phyloP scores from a whole-genome alignment of 441 rosid genomes.

The Adansonia madagascariensis region DNA sequence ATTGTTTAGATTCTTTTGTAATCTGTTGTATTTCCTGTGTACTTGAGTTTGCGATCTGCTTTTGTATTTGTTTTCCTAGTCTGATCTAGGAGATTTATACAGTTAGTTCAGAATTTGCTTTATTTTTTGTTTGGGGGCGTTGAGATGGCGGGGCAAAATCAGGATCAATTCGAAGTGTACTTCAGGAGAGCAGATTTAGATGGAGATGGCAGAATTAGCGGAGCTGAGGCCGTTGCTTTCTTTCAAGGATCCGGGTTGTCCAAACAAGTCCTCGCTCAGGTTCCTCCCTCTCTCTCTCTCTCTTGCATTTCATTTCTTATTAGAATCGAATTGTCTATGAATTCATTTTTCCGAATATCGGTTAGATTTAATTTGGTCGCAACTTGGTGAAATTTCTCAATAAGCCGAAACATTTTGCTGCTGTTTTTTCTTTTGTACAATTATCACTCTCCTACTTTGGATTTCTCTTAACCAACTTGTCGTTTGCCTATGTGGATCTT shows the following conservation, averaged over 20 bases:
- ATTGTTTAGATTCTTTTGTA: neutral
- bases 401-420: neutral
- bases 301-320: constrained; percentile 13
- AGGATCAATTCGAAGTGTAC: constrained; percentile 86
- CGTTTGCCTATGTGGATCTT: neutral
- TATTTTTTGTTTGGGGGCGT: neutral
- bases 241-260: constrained; percentile 90
- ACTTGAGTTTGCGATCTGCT: constrained; percentile 23
- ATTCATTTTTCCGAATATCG: neutral
- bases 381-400: neutral
- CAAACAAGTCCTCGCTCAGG: constrained; percentile 93
- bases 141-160: constrained; percentile 58
- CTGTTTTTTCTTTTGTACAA: neutral
- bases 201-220: constrained; percentile 93
- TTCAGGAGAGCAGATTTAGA: constrained; percentile 94
- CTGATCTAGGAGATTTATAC: constrained; percentile 20
- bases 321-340: neutral
- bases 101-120: constrained; percentile 4
- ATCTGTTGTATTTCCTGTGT: neutral
- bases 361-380: neutral
- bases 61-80: constrained; percentile 16
- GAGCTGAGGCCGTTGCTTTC: constrained; percentile 87
- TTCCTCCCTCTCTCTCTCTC: constrained; percentile 27
- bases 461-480: neutral
- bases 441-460: neutral